Evolutionary conservation across 2,329 filamentous ascomycete genomes (phyloP).

Genomic region (Sclerotinia nivalis): DNA sequence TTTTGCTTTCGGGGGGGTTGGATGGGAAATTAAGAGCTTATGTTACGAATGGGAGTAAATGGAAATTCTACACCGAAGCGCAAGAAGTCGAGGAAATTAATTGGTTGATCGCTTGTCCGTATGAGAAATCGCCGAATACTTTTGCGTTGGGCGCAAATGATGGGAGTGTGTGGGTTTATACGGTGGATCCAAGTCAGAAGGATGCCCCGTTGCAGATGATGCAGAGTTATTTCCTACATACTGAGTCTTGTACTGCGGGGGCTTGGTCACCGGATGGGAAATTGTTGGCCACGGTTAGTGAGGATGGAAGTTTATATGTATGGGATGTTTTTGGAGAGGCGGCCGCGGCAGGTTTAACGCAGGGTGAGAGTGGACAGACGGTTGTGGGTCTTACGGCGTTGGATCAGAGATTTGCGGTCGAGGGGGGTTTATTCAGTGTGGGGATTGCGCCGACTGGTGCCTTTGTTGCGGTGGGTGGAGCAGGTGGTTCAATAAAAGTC

Average conservation of each 20-base stretch:
- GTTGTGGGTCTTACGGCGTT: constrained; percentile 74
- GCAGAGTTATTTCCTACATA: constrained; percentile 91
- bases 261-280: constrained; percentile 87
- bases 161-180: constrained; percentile 94
- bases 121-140: constrained; percentile 70
- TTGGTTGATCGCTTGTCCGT: constrained; percentile 79
- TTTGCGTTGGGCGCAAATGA: constrained; percentile 86
- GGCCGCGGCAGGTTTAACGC: constrained; percentile 54
- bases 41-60: constrained; percentile 52
- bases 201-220: constrained; percentile 72
- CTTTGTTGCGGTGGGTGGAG: constrained; percentile 84
- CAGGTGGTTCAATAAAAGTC: constrained; percentile 81
- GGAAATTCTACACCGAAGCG: constrained; percentile 71
- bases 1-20: constrained; percentile 81
- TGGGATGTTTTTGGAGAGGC: constrained; percentile 62
- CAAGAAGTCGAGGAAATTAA: constrained; percentile 95
- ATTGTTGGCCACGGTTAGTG: constrained; percentile 82
- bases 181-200: constrained; percentile 67
- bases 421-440: constrained; percentile 87
- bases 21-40: constrained; percentile 76
- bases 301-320: constrained; percentile 86
- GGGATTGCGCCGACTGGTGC: constrained; percentile 78
- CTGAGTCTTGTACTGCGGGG: constrained; percentile 81
- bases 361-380: constrained; percentile 58
- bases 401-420: constrained; percentile 89